These are phyloP conservation scores for Phytopythium helicoides DNA, from an alignment of 352 stramenopile species.

Conservation along the genomic window DNA sequence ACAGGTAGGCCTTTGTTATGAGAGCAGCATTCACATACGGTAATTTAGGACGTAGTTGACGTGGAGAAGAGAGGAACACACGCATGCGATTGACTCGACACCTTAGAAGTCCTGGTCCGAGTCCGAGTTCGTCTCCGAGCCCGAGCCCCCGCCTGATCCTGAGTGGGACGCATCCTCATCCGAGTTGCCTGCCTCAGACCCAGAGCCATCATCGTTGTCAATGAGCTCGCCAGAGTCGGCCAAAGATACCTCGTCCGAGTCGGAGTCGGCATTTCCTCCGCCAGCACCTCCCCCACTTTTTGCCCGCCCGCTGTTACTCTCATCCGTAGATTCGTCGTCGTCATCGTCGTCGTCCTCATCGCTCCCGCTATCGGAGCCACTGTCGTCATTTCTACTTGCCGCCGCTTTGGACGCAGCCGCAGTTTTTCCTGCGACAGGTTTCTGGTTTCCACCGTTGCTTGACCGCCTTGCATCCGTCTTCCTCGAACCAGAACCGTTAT, in stretches of 20 bases:
- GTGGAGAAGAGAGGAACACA: neutral
- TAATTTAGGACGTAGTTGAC: too few species aligned
- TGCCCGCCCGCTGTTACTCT: conserved; percentile 26
- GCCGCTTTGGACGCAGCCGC: conserved; percentile 32
- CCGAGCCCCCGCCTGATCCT: conserved; percentile 50
- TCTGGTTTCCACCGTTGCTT: conserved; percentile 48
- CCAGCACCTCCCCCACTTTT: conserved; percentile 10
- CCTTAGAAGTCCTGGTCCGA: conserved; percentile 81
- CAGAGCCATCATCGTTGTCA: conserved; percentile 80
- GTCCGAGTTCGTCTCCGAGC: conserved; percentile 72
- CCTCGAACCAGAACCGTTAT: conserved; percentile 34
- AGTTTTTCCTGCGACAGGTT: conserved; percentile 13
- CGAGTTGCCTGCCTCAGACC: conserved; percentile 44
- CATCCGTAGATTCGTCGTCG: conserved; percentile 53
- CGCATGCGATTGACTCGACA: neutral
- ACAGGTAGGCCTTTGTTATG: conserved; percentile 1
- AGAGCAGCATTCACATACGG: neutral
- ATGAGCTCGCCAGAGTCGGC: conserved; percentile 82
- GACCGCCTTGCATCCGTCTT: conserved; percentile 26
- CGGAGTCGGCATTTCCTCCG: conserved; percentile 28
- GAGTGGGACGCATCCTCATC: conserved; percentile 35
- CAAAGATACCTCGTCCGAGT: conserved; percentile 82
- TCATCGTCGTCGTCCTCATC: conserved; percentile 39
- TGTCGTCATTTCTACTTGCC: conserved; percentile 34
- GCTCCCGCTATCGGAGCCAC: conserved; percentile 47